phyloP scores from a whole-genome alignment of 768 basidiomycete genomes.

The Macrolepiota dolichaula region DNA sequence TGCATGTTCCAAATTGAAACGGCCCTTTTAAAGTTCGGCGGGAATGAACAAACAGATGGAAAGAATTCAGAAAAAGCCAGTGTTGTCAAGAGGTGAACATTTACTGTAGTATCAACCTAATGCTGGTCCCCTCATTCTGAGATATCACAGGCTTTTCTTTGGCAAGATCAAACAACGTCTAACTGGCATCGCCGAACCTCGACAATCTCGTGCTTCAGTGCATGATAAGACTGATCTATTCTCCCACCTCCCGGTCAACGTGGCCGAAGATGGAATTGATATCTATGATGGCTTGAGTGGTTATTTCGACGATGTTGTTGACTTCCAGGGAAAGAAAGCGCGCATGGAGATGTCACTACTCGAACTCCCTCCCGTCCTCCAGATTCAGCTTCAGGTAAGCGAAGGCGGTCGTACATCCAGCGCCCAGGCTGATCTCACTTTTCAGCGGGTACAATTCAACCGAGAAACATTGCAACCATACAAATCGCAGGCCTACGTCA shows the following conservation, averaged over 20 bases:
- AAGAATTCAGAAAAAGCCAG: slow-evolving; percentile 60
- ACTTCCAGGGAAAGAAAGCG: slow-evolving; percentile 83
- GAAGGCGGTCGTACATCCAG: background rate
- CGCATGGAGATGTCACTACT: slow-evolving; percentile 85
- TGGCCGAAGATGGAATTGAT: slow-evolving; percentile 84
- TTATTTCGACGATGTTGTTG: slow-evolving; percentile 87
- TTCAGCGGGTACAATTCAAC: slow-evolving; percentile 90
- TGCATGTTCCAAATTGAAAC: slow-evolving; percentile 99
- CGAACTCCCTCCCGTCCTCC: slow-evolving; percentile 84
- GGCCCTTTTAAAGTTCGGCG: slow-evolving; percentile 75
- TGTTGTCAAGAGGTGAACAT: slow-evolving; percentile 73
- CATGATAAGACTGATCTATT: slow-evolving; percentile 92
- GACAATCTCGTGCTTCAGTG: slow-evolving; percentile 48
- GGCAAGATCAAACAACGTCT: slow-evolving; percentile 72
- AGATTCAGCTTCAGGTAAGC: slow-evolving; percentile 89
- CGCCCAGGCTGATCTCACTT: slow-evolving; percentile 10
- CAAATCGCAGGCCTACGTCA: slow-evolving; percentile 95
- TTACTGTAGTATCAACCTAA: background rate
- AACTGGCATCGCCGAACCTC: slow-evolving; percentile 31
- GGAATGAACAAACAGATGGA: slow-evolving; percentile 36
- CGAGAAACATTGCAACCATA: slow-evolving; percentile 86
- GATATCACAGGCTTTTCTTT: slow-evolving; percentile 61
- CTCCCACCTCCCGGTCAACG: slow-evolving; percentile 91
- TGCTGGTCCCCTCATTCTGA: background rate
- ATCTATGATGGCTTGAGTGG: slow-evolving; percentile 91